Percentiles rank a stretch among this genome's conserved stretches.
Evolutionary conservation across 164 flowering plant genomes (phyloP).

Genomic region (Magnolia changhungtana): DNA sequence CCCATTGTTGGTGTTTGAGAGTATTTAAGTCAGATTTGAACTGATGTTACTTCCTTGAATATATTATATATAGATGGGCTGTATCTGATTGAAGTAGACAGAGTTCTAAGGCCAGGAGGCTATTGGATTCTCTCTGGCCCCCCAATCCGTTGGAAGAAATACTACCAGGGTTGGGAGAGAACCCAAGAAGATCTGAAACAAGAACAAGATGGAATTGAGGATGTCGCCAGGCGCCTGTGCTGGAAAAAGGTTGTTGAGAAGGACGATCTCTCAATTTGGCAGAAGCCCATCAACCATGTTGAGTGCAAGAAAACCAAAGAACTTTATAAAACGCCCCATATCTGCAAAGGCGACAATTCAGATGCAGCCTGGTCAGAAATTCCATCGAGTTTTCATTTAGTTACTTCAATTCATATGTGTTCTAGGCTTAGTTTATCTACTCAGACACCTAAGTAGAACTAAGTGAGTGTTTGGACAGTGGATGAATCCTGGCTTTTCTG

Average conservation of each 20-base stretch:
- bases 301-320: constrained; percentile 52
- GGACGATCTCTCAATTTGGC: constrained; percentile 78
- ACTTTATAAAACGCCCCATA: constrained; percentile 51
- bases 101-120: constrained; percentile 95
- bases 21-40: neutral
- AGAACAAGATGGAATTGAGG: constrained; percentile 88
- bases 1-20: neutral
- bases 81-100: constrained; percentile 83
- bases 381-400: neutral
- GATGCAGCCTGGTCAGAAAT: constrained; percentile 72
- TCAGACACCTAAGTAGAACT: neutral
- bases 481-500: too few relatives aligned
- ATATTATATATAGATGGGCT: constrained; percentile 56
- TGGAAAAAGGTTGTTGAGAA: constrained; percentile 90
- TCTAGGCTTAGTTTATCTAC: neutral
- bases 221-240: constrained; percentile 65
- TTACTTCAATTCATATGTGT: neutral
- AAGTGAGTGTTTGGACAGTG: too few relatives aligned
- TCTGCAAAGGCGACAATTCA: constrained; percentile 73
- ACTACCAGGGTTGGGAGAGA: constrained; percentile 98
- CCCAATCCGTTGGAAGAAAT: constrained; percentile 81
- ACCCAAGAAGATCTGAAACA: constrained; percentile 80
- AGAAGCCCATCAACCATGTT: constrained; percentile 86
- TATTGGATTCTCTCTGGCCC: constrained; percentile 99
- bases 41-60: neutral